phyloP scores from a whole-genome alignment of 192 early-diverging fungal species.

The Radiomyces spectabilis region DNA sequence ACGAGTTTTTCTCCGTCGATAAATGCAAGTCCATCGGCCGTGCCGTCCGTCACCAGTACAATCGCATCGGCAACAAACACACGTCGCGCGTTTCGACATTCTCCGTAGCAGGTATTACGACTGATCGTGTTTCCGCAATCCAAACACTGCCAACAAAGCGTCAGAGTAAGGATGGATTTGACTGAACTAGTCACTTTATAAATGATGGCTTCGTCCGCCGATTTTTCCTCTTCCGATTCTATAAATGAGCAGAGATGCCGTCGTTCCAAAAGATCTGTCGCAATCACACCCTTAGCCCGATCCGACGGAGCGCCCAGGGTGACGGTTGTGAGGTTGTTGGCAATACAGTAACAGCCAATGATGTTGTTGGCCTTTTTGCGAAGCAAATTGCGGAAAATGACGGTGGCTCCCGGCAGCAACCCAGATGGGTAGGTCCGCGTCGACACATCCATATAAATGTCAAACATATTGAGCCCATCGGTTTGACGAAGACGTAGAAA shows the following conservation, averaged over 20 bases:
- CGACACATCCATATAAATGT: slow-evolving; percentile 9
- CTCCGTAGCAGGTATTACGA: neutral
- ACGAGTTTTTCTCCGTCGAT: slow-evolving; percentile 9
- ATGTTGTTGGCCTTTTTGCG: neutral
- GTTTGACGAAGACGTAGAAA: slow-evolving; percentile 7
- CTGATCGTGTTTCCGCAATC: neutral
- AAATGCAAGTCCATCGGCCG: neutral
- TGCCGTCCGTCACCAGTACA: slow-evolving; percentile 1
- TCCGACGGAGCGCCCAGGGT: neutral
- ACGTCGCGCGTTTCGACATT: neutral
- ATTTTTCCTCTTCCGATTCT: neutral
- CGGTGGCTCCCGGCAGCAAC: slow-evolving; percentile 3
- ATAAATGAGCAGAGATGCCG: neutral
- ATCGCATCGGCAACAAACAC: slow-evolving; percentile 3
- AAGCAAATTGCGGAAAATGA: neutral
- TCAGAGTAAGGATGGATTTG: neutral
- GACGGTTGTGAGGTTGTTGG: neutral
- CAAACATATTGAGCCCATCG: neutral
- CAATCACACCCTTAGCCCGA: neutral
- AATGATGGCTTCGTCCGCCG: neutral
- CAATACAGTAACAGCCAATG: neutral
- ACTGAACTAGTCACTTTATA: neutral
- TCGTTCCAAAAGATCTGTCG: neutral
- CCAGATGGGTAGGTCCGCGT: slow-evolving; percentile 1
- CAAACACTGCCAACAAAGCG: slow-evolving; percentile 2